Evolutionary conservation across 305 asterid genomes (phyloP).

Genomic region (Fraxinus baroniana): DNA sequence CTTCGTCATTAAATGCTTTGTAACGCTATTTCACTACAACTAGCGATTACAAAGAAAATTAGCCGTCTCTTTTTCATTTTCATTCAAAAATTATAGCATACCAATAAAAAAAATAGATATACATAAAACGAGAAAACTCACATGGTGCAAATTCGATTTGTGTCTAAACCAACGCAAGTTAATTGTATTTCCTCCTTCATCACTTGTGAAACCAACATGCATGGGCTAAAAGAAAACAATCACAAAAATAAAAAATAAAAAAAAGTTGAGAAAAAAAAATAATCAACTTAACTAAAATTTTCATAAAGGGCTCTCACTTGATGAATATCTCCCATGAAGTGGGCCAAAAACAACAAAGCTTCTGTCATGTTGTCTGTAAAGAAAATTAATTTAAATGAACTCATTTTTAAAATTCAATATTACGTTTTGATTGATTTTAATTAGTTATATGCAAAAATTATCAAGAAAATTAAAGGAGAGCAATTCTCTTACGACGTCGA

Average conservation of each 20-base stretch:
- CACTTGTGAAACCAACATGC: conserved; percentile 89
- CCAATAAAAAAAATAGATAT: too few species aligned
- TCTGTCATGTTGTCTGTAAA: conserved; percentile 88
- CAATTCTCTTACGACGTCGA: conserved; percentile 59
- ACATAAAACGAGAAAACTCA: conserved; percentile 27
- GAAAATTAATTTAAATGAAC: not conserved
- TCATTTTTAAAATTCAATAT: not conserved
- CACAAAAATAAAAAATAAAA: not conserved
- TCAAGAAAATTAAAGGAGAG: not conserved
- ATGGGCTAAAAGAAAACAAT: conserved; percentile 51
- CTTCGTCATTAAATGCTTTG: too few species aligned
- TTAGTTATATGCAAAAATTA: not conserved
- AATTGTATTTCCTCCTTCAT: conserved; percentile 87
- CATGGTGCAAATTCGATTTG: conserved; percentile 92
- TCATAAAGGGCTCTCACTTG: conserved; percentile 43
- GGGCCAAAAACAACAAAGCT: conserved; percentile 74
- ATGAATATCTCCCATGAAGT: conserved; percentile 96
- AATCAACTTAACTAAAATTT: not conserved
- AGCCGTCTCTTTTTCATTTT: not conserved
- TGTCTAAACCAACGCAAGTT: conserved; percentile 83
- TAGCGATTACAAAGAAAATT: not conserved
- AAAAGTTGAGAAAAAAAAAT: not conserved
- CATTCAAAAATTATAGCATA: not conserved
- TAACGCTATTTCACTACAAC: too few species aligned
- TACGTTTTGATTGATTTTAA: not conserved